Evolutionary conservation across 2,329 filamentous ascomycete genomes (phyloP), one percentile per base, ranked within the genome.

Genomic region (Diaporthe sp.): DNA sequence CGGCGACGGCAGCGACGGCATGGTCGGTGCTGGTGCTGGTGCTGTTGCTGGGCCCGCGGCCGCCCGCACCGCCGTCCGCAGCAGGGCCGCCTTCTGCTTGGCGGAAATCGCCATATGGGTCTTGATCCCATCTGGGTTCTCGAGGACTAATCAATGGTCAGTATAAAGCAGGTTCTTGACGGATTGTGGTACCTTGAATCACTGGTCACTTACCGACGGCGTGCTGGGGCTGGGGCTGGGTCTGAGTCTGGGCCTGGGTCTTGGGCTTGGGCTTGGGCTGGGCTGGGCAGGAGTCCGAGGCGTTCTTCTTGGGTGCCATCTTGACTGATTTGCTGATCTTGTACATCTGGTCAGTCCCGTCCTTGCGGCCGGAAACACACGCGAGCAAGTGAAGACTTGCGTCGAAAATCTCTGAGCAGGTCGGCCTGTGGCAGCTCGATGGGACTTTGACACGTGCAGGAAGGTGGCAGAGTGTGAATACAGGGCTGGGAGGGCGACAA

Each of bases 261-360:
- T n/a, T n/a, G n/a, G n/a, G n/a, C n/a, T n/a, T n/a, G n/a, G n/a
- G n/a, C n/a, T n/a, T n/a, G n/a, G n/a, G 17, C 54, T 33, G 54
- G 54, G 54, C 22, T 13, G 57, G 12, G 57, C 22, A 13, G 22
- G 57, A 6, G 57, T 13, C 35, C 19, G 57, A 5, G 38, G 58
- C 38, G 38, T 38, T 38, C 58, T 61, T 61, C 58, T 61, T 61
- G 58, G 58, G 58, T n/a, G 58, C 58, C 58, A 42, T 61, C 58
- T 61, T 61, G 58, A 42, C 38, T 40, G n/a, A 15, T 58, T 38
- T n/a, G n/a, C 58, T 61, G 13, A 17, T 61, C n/a, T 17, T 28
- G 17, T 19, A 61, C n/a, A 40, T n/a, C 58, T 61, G 35, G 58
- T 61, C 58, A 61, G n/a, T n/a, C n/a, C n/a, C n/a, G 58, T 61